phyloP scores from a whole-genome alignment of 1,139 yeast genomes.

The Geotrichum bryndzae region DNA sequence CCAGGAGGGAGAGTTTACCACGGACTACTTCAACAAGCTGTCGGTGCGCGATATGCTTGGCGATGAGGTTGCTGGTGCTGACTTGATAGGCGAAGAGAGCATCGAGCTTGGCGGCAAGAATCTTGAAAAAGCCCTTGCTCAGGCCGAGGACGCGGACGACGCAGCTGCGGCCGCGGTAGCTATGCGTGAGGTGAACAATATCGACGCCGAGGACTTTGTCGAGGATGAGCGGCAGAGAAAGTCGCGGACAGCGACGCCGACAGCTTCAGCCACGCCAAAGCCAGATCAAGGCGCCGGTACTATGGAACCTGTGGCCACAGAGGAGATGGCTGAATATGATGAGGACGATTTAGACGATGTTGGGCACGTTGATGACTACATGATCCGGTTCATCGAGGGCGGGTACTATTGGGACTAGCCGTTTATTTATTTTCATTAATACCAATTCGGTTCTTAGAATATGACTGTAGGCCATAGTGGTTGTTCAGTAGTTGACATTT shows the following conservation, averaged over 20 bases:
- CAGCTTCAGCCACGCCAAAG: slow-evolving; percentile 9
- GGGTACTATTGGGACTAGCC: slow-evolving; percentile 48
- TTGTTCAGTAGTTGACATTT: neutral
- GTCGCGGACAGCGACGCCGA: slow-evolving; percentile 11
- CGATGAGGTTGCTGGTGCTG: slow-evolving; percentile 43
- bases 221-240: slow-evolving; percentile 34
- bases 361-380: slow-evolving; percentile 93
- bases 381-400: slow-evolving; percentile 83
- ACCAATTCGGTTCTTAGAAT: neutral
- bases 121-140: slow-evolving; percentile 68
- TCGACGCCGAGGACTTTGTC: slow-evolving; percentile 79
- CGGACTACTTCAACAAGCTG: slow-evolving; percentile 86
- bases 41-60: slow-evolving; percentile 86
- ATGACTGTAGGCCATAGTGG: neutral
- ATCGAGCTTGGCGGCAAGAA: slow-evolving; percentile 39
- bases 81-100: slow-evolving; percentile 37
- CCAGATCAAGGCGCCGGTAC: neutral
- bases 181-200: slow-evolving; percentile 65
- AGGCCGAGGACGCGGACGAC: slow-evolving; percentile 96
- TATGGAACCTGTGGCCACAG: slow-evolving; percentile 7
- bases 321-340: slow-evolving; percentile 31
- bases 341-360: slow-evolving; percentile 64
- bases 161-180: slow-evolving; percentile 88
- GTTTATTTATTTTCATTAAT: neutral
- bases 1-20: slow-evolving; percentile 97